Conservation (phyloP, 441 rosid species). For the Croton setiger region DNA sequence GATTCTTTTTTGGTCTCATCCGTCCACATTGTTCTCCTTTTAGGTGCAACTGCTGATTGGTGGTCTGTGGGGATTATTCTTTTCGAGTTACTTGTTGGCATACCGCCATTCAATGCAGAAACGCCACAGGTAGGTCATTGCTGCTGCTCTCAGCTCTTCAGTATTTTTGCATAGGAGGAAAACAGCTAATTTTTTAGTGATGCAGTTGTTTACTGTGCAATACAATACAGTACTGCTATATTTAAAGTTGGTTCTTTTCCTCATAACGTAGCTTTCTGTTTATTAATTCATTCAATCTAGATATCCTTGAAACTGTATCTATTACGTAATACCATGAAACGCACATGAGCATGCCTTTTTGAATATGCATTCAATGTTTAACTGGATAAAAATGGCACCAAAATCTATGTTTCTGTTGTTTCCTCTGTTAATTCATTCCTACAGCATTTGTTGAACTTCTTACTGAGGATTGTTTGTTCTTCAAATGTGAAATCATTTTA, state of each 20-base stretch:
- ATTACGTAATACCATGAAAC: neutral
- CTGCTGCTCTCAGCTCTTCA: neutral
- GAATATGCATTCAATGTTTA: neutral
- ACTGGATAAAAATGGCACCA: constrained; percentile 1
- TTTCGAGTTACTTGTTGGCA: constrained; percentile 87
- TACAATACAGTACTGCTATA: neutral
- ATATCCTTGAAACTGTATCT: neutral
- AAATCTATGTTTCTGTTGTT: neutral
- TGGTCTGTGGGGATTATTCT: constrained; percentile 98
- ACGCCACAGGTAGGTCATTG: constrained; percentile 67
- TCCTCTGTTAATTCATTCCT: neutral
- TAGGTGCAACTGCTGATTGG: constrained; percentile 98
- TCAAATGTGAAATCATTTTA: constrained; percentile 6
- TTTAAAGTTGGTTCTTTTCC: neutral
- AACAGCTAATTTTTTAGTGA: neutral
- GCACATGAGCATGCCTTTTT: neutral
- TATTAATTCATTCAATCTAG: neutral
- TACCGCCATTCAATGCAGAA: constrained; percentile 95
- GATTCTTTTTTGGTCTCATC: constrained; percentile 19
- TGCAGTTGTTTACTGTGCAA: neutral
- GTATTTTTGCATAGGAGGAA: neutral
- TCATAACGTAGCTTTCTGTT: neutral
- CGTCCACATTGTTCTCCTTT: constrained; percentile 16
- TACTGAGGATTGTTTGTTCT: neutral
- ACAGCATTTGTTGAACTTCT: neutral